A percentile compares a stretch with the other conserved stretches of the same genome.
Evolutionary conservation across 148 eudicot genomes (phyloP).

Genomic region (Cornus florida): DNA sequence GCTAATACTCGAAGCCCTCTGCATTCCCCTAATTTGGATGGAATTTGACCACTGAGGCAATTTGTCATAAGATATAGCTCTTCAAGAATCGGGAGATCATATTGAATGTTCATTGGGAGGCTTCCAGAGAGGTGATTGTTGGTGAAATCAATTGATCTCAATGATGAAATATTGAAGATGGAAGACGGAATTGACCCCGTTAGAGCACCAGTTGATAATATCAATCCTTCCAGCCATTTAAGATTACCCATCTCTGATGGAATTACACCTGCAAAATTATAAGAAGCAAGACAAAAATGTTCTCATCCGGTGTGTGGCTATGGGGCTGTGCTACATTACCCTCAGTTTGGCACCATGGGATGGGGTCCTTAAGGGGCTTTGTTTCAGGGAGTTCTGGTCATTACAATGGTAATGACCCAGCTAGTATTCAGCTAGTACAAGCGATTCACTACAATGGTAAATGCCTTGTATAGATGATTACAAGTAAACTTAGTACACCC

Average conservation of each 20-base stretch:
- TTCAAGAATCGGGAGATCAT: slow-evolving; percentile 15
- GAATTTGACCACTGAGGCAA: slow-evolving; percentile 14
- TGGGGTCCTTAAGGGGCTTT: too few relatives aligned
- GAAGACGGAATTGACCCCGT: slow-evolving; percentile 17
- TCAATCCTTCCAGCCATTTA: neutral
- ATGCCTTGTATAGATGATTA: too few relatives aligned
- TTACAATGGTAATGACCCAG: too few relatives aligned
- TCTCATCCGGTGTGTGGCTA: neutral
- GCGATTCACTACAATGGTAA: too few relatives aligned
- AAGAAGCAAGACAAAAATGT: neutral
- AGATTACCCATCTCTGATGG: slow-evolving; percentile 23
- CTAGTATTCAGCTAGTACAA: too few relatives aligned
- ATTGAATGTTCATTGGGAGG: slow-evolving; percentile 13
- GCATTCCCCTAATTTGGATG: neutral
- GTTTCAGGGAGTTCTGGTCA: too few relatives aligned
- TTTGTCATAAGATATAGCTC: slow-evolving; percentile 9
- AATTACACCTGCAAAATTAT: slow-evolving; percentile 20
- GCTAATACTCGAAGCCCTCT: slow-evolving; percentile 1
- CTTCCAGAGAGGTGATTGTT: slow-evolving; percentile 8
- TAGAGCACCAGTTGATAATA: neutral
- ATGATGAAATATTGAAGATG: slow-evolving; percentile 26
- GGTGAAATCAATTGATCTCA: neutral
- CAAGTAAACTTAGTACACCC: too few relatives aligned
- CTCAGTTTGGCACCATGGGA: too few relatives aligned
- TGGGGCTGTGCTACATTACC: too few relatives aligned